Percentiles rank a stretch among this genome's conserved stretches.
Evolutionary conservation across 2,329 filamentous ascomycete species (phyloP).

Genomic region (Zymoseptoria tritici): DNA sequence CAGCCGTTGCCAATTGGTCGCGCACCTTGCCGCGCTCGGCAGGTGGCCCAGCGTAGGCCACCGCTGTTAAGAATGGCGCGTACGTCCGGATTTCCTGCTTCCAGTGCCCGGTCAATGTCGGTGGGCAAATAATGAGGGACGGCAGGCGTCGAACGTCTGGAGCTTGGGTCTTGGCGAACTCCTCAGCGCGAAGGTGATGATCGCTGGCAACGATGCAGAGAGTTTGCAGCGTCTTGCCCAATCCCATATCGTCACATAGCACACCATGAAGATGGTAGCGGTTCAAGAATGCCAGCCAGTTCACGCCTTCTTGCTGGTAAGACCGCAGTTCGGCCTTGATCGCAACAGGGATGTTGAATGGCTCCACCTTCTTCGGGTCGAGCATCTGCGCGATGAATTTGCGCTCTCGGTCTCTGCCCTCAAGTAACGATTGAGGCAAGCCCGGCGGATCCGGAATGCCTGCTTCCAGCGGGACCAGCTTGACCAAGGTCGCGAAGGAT

Average conservation of each 20-base stretch:
- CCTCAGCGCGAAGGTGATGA: slow-evolving; percentile 85
- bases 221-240: slow-evolving; percentile 95
- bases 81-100: slow-evolving; percentile 96
- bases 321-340: slow-evolving; percentile 96
- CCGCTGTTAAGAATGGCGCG: slow-evolving; percentile 83
- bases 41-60: slow-evolving; percentile 86
- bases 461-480: slow-evolving; percentile 91
- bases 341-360: slow-evolving; percentile 85
- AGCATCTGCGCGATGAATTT: slow-evolving; percentile 96
- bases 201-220: slow-evolving; percentile 97
- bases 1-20: slow-evolving; percentile 63
- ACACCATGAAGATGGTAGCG: slow-evolving; percentile 97
- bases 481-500: slow-evolving; percentile 92
- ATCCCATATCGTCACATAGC: slow-evolving; percentile 97
- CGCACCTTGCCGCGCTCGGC: slow-evolving; percentile 67
- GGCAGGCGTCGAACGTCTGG: slow-evolving; percentile 73
- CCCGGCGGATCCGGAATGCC: slow-evolving; percentile 95
- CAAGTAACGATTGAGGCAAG: slow-evolving; percentile 76
- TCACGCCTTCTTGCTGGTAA: slow-evolving; percentile 97
- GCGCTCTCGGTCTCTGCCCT: slow-evolving; percentile 85
- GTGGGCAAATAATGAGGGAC: slow-evolving; percentile 91
- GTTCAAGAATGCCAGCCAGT: slow-evolving; percentile 97
- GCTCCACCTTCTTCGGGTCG: slow-evolving; percentile 92
- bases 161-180: slow-evolving; percentile 74
- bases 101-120: slow-evolving; percentile 95